phyloP scores from a whole-genome alignment of 2,329 filamentous ascomycete species.

The Magnaporthiopsis incrustans region DNA sequence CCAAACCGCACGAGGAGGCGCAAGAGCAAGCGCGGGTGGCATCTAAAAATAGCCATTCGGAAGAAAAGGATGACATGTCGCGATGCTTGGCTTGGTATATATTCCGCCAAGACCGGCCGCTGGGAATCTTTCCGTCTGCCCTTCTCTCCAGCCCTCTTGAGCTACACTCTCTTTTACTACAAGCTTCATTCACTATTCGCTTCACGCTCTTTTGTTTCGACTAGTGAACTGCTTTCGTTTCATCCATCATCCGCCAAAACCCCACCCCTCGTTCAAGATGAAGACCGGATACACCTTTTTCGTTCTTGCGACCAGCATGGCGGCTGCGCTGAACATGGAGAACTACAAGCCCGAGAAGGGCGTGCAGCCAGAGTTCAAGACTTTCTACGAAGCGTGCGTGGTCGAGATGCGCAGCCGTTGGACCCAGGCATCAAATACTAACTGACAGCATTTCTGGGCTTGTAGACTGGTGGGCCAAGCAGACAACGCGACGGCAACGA shows the following conservation, averaged over 20 bases:
- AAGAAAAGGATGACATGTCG: neutral
- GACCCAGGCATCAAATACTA: neutral
- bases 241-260: neutral
- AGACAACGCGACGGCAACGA: constrained; percentile 5
- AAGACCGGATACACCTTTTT: neutral
- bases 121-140: neutral
- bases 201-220: too few relatives aligned
- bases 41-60: neutral
- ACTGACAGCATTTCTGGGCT: neutral
- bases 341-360: neutral
- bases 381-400: neutral
- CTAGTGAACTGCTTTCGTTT: neutral
- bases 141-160: neutral
- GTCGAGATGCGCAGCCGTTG: too few relatives aligned
- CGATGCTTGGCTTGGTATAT: neutral
- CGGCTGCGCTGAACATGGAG: neutral
- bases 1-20: neutral
- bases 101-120: neutral
- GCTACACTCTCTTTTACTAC: neutral
- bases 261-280: neutral
- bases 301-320: neutral
- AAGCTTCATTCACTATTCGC: too few relatives aligned
- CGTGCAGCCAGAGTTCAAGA: neutral
- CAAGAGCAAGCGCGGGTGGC: neutral
- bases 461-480: constrained; percentile 4